Evolutionary conservation across 169 alveolate genomes (phyloP).

Genomic region (Toxoplasma gondii): DNA sequence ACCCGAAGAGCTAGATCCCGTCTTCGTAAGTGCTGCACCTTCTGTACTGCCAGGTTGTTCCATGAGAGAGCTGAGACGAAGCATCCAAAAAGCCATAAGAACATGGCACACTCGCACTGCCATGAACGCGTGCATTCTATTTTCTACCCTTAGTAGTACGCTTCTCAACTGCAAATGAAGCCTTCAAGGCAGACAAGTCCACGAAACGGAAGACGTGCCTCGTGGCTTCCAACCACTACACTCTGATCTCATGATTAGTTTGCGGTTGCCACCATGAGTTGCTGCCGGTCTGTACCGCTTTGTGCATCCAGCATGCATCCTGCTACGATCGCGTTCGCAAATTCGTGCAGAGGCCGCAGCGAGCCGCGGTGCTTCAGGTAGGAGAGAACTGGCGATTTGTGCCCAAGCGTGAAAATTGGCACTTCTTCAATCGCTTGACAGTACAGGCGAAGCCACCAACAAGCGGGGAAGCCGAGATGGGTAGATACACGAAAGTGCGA

Average conservation of each 20-base stretch:
- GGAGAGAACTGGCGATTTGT: background rate
- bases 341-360: conserved; percentile 9
- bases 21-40: background rate
- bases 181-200: too few species aligned
- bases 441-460: too few species aligned
- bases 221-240: too few species aligned
- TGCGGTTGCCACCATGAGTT: background rate
- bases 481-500: too few species aligned
- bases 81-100: background rate
- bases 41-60: background rate
- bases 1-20: conserved; percentile 21
- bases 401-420: too few species aligned
- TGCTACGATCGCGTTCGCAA: conserved; percentile 24
- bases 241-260: background rate
- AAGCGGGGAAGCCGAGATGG: too few species aligned
- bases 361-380: conserved; percentile 24
- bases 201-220: too few species aligned
- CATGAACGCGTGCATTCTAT: too few species aligned
- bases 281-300: background rate
- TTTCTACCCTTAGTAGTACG: too few species aligned
- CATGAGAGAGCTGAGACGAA: too few species aligned
- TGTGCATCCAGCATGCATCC: conserved; percentile 26
- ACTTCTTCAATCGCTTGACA: too few species aligned
- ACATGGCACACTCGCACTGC: too few species aligned
- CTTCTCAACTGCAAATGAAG: background rate